Conservation (phyloP, 768 basidiomycete genomes). For the Gloeophyllum trabeum region DNA sequence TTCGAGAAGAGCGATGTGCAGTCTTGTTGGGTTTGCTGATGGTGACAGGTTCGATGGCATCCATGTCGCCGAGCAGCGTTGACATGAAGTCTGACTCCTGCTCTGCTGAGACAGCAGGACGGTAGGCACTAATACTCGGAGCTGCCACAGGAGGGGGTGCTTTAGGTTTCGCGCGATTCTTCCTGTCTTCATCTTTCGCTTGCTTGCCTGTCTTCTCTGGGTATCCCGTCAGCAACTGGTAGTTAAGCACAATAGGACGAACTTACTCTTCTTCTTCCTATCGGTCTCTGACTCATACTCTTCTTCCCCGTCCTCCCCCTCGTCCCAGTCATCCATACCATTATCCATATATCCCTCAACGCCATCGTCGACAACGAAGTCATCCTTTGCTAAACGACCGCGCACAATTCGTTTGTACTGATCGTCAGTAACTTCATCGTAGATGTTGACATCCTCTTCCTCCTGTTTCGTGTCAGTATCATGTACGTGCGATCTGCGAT, state of each 20-base stretch:
- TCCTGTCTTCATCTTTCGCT: slow-evolving; percentile 24
- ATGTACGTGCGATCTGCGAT: slow-evolving; percentile 3
- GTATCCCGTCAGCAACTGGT: too few species aligned
- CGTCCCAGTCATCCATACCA: slow-evolving; percentile 91
- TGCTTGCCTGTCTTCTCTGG: too few species aligned
- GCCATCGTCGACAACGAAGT: slow-evolving; percentile 95
- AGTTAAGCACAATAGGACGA: slow-evolving; percentile 4
- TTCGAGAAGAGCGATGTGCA: slow-evolving; percentile 35
- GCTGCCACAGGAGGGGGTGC: slow-evolving; percentile 37
- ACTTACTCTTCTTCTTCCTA: slow-evolving; percentile 24
- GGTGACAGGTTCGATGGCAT: slow-evolving; percentile 30
- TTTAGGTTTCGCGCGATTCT: slow-evolving; percentile 28
- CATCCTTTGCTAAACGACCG: slow-evolving; percentile 73
- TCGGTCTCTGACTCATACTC: slow-evolving; percentile 47
- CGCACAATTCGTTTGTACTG: slow-evolving; percentile 82
- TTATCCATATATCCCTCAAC: slow-evolving; percentile 88
- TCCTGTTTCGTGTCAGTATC: slow-evolving; percentile 16
- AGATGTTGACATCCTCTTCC: slow-evolving; percentile 61
- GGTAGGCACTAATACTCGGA: slow-evolving; percentile 70
- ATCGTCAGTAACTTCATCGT: slow-evolving; percentile 85
- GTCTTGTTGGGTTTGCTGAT: slow-evolving; percentile 18
- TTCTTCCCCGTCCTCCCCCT: slow-evolving; percentile 42
- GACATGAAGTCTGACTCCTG: slow-evolving; percentile 90
- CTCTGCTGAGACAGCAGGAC: slow-evolving; percentile 60
- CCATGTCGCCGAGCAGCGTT: slow-evolving; percentile 64